These are phyloP conservation scores for Diplotaxis tenuifolia DNA, from an alignment of 345 rosid species.

Conservation along the genomic window DNA sequence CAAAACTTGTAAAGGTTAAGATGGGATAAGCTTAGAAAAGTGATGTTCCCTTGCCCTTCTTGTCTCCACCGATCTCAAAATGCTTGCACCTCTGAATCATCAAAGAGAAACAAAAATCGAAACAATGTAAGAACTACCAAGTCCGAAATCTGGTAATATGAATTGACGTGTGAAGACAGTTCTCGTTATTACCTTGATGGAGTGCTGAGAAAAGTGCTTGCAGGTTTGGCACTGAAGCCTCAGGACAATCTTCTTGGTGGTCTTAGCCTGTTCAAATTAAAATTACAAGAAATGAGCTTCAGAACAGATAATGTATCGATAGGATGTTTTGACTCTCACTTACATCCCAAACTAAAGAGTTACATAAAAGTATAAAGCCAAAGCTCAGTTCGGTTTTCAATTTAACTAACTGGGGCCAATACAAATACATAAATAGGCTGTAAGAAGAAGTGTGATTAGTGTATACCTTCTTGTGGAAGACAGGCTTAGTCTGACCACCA, in stretches of 20 bases:
- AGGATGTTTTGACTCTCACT: not conserved
- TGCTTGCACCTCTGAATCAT: constrained; percentile 56
- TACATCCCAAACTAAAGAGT: not conserved
- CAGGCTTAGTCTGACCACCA: constrained; percentile 87
- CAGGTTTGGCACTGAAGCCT: constrained; percentile 83
- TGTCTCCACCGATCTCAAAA: constrained; percentile 44
- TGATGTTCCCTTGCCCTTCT: constrained; percentile 70
- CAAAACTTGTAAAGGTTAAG: constrained; percentile 15
- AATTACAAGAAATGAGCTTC: not conserved
- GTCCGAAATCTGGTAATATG: not conserved
- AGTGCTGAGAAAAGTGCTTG: constrained; percentile 76
- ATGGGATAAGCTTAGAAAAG: constrained; percentile 43
- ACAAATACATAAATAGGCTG: not conserved
- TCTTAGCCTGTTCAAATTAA: constrained; percentile 55
- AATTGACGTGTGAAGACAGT: not conserved
- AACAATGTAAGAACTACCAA: not conserved
- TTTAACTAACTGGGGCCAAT: not conserved
- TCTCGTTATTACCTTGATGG: constrained; percentile 50
- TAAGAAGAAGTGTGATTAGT: not conserved
- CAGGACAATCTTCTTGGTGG: constrained; percentile 79
- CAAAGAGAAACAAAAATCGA: not conserved
- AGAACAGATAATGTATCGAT: not conserved
- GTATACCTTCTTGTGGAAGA: constrained; percentile 77
- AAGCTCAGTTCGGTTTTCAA: not conserved
- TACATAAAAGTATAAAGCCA: not conserved